phyloP scores from a whole-genome alignment of 768 basidiomycete species.

The Lactifluus rugatus region DNA sequence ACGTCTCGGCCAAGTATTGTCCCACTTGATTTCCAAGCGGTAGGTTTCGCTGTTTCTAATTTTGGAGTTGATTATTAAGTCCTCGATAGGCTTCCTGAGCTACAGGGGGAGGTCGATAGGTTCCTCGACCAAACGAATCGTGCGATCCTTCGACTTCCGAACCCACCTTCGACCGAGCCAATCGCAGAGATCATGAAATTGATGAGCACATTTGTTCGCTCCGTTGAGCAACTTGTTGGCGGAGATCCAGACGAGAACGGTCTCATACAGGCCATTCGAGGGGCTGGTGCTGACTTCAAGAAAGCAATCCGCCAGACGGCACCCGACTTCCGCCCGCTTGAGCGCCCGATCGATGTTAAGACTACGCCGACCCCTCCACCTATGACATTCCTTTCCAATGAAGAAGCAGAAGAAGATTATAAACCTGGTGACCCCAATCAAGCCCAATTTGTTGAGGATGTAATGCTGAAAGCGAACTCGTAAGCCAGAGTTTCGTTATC shows the following conservation, averaged over 20 bases:
- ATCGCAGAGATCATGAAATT: conserved; percentile 40
- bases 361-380: conserved; percentile 9
- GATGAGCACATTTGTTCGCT: conserved; percentile 35
- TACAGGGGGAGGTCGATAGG: conserved; percentile 44
- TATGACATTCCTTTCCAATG: conserved; percentile 31
- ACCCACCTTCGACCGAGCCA: conserved; percentile 44
- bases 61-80: not conserved
- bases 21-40: conserved; percentile 15
- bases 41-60: not conserved
- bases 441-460: conserved; percentile 39
- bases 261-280: conserved; percentile 44
- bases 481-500: conserved; percentile 23
- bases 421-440: conserved; percentile 1
- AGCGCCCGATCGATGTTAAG: not conserved
- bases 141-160: conserved; percentile 30
- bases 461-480: conserved; percentile 35
- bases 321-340: conserved; percentile 46
- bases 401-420: conserved; percentile 30
- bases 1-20: conserved; percentile 7
- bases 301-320: conserved; percentile 38
- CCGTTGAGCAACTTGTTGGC: conserved; percentile 36
- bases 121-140: conserved; percentile 30
- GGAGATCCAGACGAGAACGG: conserved; percentile 44
- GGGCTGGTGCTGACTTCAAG: conserved; percentile 38
- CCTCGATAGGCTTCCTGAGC: conserved; percentile 45